Base-by-base conservation (phyloP, 192 early-diverging fungal genomes). In the Dissophora globulifera region DNA sequence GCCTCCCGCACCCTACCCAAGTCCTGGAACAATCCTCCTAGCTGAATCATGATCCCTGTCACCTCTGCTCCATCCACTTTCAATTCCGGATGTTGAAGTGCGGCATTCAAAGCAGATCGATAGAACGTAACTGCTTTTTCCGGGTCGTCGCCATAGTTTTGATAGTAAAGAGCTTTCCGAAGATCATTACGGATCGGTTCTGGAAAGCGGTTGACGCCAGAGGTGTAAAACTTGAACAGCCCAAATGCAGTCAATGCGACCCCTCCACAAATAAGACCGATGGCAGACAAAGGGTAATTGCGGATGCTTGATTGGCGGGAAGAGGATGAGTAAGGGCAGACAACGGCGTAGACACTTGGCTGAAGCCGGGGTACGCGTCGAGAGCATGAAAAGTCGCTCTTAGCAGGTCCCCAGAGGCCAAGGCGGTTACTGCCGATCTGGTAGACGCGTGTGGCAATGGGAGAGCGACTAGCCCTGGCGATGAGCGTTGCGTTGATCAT, bases 1-100 rank as follows among this genome's bases (percentile, higher is more conserved):
- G 87, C 87, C 22, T 88, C 82, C 29, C 66, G 67, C 15, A 49
- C 58, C 17, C 67, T 55, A 0, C 79, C 83, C 51, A 85, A 45
- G 9, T 69, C 64, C 43, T 86, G 81, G 13, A 85, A 74, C 48
- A 88, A 45, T 1, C 80, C 66, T 0, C 83, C 87, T 15, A 83
- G 48, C 38, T 85, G 87, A 48, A 88, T 88, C 83, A 88, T 79
- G 38, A 88, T 88, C 6, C 87, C 87, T 0, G 83, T 86, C 17
- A 88, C 79, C 25, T 86, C 80, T 12, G 78, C 72, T 0, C 83
- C 82, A 19, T 84, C 51, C 8, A 76, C 69, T 23, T 79, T 72
- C 38, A 87, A 54, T 45, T 81, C 78, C 6, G 65, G 57, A 25
- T 79, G 66, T 22, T 78, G 58, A 30, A 82, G 65, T 0, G 80